Percentiles rank a stretch among this genome's conserved stretches.
phyloP scores from a whole-genome alignment of 768 basidiomycete species.

The Leucocoprinus birnbaumii region DNA sequence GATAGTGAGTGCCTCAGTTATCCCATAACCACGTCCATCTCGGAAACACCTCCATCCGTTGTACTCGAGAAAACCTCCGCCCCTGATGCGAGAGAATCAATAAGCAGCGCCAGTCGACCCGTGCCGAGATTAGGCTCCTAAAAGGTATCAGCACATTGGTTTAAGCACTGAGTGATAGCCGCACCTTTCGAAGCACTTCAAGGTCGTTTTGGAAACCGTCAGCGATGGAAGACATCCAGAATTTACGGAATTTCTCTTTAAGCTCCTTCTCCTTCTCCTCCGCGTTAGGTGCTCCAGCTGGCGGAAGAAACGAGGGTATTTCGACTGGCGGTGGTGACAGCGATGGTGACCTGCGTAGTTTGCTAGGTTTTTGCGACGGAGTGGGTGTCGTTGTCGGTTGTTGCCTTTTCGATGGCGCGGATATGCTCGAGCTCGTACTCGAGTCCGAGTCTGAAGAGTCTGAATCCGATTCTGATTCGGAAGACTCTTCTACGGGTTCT shows the following conservation, averaged over 20 bases:
- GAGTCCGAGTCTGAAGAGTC: slow-evolving; percentile 22
- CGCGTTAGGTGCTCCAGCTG: slow-evolving; percentile 20
- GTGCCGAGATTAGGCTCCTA: slow-evolving; percentile 66
- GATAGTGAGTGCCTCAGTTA: slow-evolving; percentile 16
- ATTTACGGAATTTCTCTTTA: slow-evolving; percentile 71
- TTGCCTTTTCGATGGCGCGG: slow-evolving; percentile 12
- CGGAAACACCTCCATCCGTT: slow-evolving; percentile 41
- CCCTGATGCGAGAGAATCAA: slow-evolving; percentile 80
- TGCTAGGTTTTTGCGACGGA: slow-evolving; percentile 1
- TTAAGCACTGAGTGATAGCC: slow-evolving; percentile 16
- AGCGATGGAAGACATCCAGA: slow-evolving; percentile 84
- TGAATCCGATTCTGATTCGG: slow-evolving; percentile 26
- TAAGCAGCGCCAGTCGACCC: slow-evolving; percentile 68
- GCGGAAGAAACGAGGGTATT: slow-evolving; percentile 60
- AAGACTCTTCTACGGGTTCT: slow-evolving; percentile 11
- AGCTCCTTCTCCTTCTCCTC: slow-evolving; percentile 47
- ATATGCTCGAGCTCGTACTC: slow-evolving; percentile 7
- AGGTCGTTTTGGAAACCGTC: slow-evolving; percentile 83
- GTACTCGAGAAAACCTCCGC: slow-evolving; percentile 65
- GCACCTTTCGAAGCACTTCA: slow-evolving; percentile 79
- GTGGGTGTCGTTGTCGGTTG: slow-evolving; percentile 12
- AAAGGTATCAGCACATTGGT: not conserved
- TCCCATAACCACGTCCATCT: slow-evolving; percentile 75
- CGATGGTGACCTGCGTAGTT: slow-evolving; percentile 32
- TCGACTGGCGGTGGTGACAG: slow-evolving; percentile 42